A percentile compares a stretch with the other conserved stretches of the same genome.
phyloP scores from a whole-genome alignment of 805 yeast genomes.

The Yamadazyma phyllophila region DNA sequence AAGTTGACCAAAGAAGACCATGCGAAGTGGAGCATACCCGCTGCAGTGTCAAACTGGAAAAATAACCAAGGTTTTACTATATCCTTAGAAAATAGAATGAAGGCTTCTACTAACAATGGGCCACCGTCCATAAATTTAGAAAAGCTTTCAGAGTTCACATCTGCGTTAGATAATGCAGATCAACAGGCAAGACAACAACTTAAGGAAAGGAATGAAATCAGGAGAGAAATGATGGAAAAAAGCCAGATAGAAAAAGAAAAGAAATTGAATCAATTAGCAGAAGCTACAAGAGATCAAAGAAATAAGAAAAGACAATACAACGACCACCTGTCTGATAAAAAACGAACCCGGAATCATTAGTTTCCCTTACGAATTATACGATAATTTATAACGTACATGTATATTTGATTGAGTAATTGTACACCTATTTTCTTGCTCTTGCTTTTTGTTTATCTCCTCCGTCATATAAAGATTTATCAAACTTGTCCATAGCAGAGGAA shows the following conservation, averaged over 20 bases:
- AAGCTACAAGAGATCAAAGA: slow-evolving; percentile 18
- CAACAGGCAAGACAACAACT: slow-evolving; percentile 20
- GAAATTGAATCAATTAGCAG: slow-evolving; percentile 29
- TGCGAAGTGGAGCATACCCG: slow-evolving; percentile 82
- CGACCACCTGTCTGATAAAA: not conserved
- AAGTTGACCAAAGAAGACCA: slow-evolving; percentile 68
- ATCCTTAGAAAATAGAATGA: slow-evolving; percentile 73
- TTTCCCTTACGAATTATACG: not conserved
- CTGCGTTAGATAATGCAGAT: slow-evolving; percentile 70
- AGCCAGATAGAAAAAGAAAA: slow-evolving; percentile 30
- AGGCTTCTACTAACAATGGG: slow-evolving; percentile 46
- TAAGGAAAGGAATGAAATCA: slow-evolving; percentile 23
- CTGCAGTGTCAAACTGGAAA: slow-evolving; percentile 93
- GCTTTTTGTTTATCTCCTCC: slow-evolving; percentile 40
- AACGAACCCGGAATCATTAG: not conserved
- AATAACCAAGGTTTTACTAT: slow-evolving; percentile 88
- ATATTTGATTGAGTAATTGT: not conserved
- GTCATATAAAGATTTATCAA: slow-evolving; percentile 55
- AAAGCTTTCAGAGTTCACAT: slow-evolving; percentile 60
- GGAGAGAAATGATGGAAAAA: slow-evolving; percentile 20
- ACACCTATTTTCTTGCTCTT: slow-evolving; percentile 15
- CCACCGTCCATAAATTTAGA: slow-evolving; percentile 43
- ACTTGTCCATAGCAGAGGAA: slow-evolving; percentile 49
- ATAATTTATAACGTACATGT: slow-evolving; percentile 8
- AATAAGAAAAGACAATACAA: not conserved